phyloP scores from a whole-genome alignment of 2,329 filamentous ascomycete genomes.

The Aquanectria penicillioides region DNA sequence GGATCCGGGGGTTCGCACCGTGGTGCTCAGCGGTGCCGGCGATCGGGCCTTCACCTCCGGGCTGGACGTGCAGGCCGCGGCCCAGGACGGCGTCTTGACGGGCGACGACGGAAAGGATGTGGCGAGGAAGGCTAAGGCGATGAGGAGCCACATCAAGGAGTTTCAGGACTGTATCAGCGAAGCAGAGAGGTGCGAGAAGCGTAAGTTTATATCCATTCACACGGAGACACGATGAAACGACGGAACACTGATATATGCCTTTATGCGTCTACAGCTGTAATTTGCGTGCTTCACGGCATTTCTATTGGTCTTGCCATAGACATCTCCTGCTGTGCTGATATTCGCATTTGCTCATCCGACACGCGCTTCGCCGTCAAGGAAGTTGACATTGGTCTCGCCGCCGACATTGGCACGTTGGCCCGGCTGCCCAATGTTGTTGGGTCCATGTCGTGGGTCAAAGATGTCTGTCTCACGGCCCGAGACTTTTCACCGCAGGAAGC shows the following conservation, averaged over 20 bases:
- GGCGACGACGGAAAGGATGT: slow-evolving; percentile 57
- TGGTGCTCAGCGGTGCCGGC: slow-evolving; percentile 84
- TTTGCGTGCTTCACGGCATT: slow-evolving; percentile 83
- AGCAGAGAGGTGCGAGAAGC: slow-evolving; percentile 90
- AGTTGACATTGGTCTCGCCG: slow-evolving; percentile 83
- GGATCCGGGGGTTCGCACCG: slow-evolving; percentile 77
- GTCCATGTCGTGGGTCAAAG: slow-evolving; percentile 80
- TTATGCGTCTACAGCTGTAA: slow-evolving; percentile 69
- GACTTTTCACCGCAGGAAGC: slow-evolving; percentile 77
- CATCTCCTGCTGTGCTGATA: slow-evolving; percentile 74
- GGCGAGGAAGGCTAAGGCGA: slow-evolving; percentile 68
- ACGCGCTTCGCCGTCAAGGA: slow-evolving; percentile 79
- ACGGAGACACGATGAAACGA: background rate
- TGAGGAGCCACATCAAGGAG: slow-evolving; percentile 76
- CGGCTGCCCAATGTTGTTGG: slow-evolving; percentile 79
- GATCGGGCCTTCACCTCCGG: slow-evolving; percentile 87
- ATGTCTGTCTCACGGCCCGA: slow-evolving; percentile 77
- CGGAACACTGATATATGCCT: slow-evolving; percentile 24
- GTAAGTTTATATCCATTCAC: slow-evolving; percentile 54
- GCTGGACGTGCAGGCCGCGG: slow-evolving; percentile 81
- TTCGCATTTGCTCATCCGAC: slow-evolving; percentile 71
- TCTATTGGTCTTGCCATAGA: slow-evolving; percentile 83
- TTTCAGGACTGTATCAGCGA: slow-evolving; percentile 83
- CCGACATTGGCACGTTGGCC: slow-evolving; percentile 80
- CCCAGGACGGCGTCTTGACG: slow-evolving; percentile 58